These are phyloP conservation scores for Zygnema cylindricum DNA, from an alignment of 139 green algal species.

Conservation along the genomic window DNA sequence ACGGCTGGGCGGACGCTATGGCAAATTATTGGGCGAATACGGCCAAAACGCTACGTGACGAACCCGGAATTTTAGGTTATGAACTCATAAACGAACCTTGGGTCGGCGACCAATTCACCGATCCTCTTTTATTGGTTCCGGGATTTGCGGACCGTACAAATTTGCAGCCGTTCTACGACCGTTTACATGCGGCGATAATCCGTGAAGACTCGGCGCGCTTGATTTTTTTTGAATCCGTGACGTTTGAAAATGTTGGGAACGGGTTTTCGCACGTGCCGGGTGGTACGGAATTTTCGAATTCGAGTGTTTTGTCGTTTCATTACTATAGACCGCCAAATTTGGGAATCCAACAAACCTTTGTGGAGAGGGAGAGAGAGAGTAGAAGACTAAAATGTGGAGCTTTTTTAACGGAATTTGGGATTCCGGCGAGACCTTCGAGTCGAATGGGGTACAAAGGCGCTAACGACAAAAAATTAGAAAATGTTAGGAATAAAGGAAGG, in stretches of 20 bases:
- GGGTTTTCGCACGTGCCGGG: slow-evolving; percentile 11
- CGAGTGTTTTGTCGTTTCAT: slow-evolving; percentile 42
- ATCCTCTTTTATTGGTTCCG: slow-evolving; percentile 20
- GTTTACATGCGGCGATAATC: slow-evolving; percentile 20
- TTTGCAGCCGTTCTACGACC: slow-evolving; percentile 29
- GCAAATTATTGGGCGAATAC: slow-evolving; percentile 26
- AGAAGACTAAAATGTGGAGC: background rate
- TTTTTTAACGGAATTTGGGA: slow-evolving; percentile 48
- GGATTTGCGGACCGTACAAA: slow-evolving; percentile 14
- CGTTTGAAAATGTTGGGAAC: slow-evolving; percentile 15
- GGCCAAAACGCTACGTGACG: background rate
- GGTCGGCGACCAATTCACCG: slow-evolving; percentile 27
- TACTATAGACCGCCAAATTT: slow-evolving; percentile 37
- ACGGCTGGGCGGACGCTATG: slow-evolving; percentile 17
- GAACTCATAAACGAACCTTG: slow-evolving; percentile 50
- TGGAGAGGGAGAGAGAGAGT: background rate
- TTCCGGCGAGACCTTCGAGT: background rate
- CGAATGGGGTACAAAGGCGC: background rate
- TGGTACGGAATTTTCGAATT: slow-evolving; percentile 16
- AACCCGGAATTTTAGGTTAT: slow-evolving; percentile 31
- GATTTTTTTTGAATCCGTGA: slow-evolving; percentile 41
- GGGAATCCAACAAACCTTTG: background rate
- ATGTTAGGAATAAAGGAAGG: too few relatives aligned
- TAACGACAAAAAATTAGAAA: background rate
- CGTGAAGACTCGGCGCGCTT: background rate